These are phyloP conservation scores for Podospora tetraspora DNA, from an alignment of 495 filamentous ascomycete species.

Conservation along the genomic window DNA sequence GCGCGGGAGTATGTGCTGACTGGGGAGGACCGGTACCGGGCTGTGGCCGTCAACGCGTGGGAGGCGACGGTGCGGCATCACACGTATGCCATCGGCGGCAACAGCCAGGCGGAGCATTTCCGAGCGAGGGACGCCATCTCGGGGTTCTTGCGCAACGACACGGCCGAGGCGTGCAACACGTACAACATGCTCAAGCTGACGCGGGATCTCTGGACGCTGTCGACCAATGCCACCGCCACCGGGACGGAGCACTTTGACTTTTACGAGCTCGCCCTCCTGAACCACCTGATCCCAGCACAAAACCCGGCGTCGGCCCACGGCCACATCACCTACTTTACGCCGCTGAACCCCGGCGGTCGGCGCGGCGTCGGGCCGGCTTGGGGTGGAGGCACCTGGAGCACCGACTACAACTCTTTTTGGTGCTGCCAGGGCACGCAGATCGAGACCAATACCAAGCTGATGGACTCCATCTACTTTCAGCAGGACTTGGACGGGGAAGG, in stretches of 20 bases:
- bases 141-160: conserved; percentile 28
- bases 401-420: conserved; percentile 23
- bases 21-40: conserved; percentile 25
- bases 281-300: conserved; percentile 35
- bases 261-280: conserved; percentile 36
- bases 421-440: conserved; percentile 23
- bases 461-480: conserved; percentile 21
- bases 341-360: conserved; percentile 30
- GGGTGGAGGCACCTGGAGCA: conserved; percentile 24
- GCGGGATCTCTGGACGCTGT: conserved; percentile 30
- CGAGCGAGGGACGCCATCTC: conserved; percentile 30
- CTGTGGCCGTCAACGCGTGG: conserved; percentile 37
- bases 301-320: conserved; percentile 30
- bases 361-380: conserved; percentile 23
- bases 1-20: conserved; percentile 29
- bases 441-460: conserved; percentile 23
- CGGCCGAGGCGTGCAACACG: conserved; percentile 36
- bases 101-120: conserved; percentile 41
- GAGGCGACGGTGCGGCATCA: conserved; percentile 29
- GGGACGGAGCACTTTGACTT: conserved; percentile 34
- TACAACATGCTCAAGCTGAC: conserved; percentile 43
- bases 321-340: conserved; percentile 37
- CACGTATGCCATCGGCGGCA: conserved; percentile 37
- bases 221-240: conserved; percentile 16
- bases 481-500: conserved; percentile 2